Conservation (phyloP, 2,329 filamentous ascomycete genomes). For the Diaporthe citriasiana region DNA sequence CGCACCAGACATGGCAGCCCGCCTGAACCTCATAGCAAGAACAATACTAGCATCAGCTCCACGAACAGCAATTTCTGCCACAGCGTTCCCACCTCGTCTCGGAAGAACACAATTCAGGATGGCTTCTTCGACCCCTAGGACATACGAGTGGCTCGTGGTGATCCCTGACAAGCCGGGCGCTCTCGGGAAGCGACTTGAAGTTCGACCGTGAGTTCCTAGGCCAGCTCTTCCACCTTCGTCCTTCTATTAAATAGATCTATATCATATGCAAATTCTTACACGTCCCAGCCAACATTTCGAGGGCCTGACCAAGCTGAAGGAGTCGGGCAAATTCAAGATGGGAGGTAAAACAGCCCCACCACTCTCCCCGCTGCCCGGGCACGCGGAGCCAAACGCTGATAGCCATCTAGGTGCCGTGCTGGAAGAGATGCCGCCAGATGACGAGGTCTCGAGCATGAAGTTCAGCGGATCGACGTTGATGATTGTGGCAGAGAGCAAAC, state of each 20-base stretch:
- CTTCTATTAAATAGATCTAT: not conserved
- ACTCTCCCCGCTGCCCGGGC: not conserved
- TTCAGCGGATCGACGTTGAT: conserved; percentile 84
- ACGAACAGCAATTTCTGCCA: conserved; percentile 9
- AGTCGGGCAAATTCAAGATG: conserved; percentile 71
- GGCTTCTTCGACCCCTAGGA: conserved; percentile 48
- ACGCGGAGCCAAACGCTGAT: conserved; percentile 30
- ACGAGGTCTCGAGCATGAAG: conserved; percentile 69
- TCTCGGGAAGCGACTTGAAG: conserved; percentile 72
- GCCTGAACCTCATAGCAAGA: conserved; percentile 36
- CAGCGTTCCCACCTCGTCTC: not conserved
- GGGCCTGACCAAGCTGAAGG: conserved; percentile 64
- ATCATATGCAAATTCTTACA: conserved; percentile 9
- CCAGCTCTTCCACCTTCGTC: too few species aligned
- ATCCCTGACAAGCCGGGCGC: conserved; percentile 75
- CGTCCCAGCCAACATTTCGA: conserved; percentile 66
- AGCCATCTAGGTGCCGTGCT: conserved; percentile 72
- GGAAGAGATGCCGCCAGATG: conserved; percentile 74
- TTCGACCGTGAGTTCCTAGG: conserved; percentile 64
- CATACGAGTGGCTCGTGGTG: conserved; percentile 77
- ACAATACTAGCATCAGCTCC: conserved; percentile 28
- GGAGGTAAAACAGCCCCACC: conserved; percentile 65
- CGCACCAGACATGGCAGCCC: conserved; percentile 33
- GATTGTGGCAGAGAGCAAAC: conserved; percentile 74
- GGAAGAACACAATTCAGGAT: conserved; percentile 26